phyloP scores from a whole-genome alignment of 352 stramenopile genomes.

The Phytopythium boreale region DNA sequence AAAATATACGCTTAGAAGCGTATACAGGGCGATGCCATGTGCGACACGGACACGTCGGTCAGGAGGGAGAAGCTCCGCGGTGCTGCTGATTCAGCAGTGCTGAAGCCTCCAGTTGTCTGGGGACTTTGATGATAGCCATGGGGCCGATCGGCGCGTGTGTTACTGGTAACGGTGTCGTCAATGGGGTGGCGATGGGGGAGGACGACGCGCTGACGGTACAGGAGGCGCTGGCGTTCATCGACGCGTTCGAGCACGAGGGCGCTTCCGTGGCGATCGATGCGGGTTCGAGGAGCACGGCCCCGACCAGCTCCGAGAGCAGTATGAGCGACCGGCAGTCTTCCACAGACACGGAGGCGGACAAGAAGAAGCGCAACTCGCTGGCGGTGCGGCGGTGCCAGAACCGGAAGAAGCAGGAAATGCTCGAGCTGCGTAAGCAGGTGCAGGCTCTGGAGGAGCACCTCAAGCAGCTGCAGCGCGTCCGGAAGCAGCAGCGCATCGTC shows the following conservation, averaged over 20 bases:
- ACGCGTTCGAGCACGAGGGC: constrained; percentile 22
- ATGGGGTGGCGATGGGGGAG: constrained; percentile 18
- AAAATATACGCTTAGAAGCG: too few relatives aligned
- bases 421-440: constrained; percentile 16
- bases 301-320: neutral
- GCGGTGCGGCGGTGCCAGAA: constrained; percentile 12
- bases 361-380: constrained; percentile 8
- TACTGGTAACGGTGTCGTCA: constrained; percentile 17
- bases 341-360: neutral
- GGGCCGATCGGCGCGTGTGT: constrained; percentile 11
- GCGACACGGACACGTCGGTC: too few relatives aligned
- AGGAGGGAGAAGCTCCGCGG: too few relatives aligned
- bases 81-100: too few relatives aligned
- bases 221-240: constrained; percentile 34
- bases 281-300: neutral
- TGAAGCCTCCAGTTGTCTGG: too few relatives aligned
- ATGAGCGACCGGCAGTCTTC: neutral
- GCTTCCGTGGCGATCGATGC: neutral
- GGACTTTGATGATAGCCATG: constrained; percentile 2
- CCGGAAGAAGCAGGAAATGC: constrained; percentile 27
- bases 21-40: too few relatives aligned
- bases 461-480: constrained; percentile 7
- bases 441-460: constrained; percentile 17
- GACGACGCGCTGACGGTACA: constrained; percentile 29
- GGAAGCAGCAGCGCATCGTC: neutral